phyloP scores from a whole-genome alignment of 768 basidiomycete genomes.

The Trametes sanguinea region DNA sequence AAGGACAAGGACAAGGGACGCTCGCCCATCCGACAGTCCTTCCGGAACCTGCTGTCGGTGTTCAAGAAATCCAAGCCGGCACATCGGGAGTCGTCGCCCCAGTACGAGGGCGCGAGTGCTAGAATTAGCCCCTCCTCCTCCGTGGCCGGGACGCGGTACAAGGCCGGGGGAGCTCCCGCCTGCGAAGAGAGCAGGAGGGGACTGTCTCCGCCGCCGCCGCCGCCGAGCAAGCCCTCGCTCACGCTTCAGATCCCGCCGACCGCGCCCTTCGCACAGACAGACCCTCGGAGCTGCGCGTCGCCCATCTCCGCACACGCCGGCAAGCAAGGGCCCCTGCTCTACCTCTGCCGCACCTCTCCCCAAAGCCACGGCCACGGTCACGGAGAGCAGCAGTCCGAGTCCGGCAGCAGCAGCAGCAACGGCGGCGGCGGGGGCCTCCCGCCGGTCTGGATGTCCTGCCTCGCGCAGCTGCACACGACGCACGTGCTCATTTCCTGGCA shows the following conservation, averaged over 20 bases:
- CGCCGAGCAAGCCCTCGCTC: constrained; percentile 4
- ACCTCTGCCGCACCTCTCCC: constrained; percentile 42
- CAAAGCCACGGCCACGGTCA: constrained; percentile 2
- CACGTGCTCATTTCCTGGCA: constrained; percentile 53
- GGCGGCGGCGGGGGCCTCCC: constrained; percentile 23
- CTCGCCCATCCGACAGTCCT: constrained; percentile 63
- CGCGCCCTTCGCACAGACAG: not conserved
- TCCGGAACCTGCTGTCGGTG: constrained; percentile 62
- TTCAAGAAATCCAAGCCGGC: constrained; percentile 50
- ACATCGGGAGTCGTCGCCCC: constrained; percentile 11
- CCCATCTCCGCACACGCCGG: constrained; percentile 22
- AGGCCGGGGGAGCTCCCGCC: not conserved
- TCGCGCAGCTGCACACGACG: constrained; percentile 37
- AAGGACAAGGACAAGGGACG: constrained; percentile 43
- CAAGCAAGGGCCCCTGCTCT: constrained; percentile 46
- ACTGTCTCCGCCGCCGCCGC: not conserved
- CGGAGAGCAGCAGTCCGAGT: too few species aligned
- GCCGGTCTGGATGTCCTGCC: constrained; percentile 55
- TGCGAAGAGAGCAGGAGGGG: not conserved
- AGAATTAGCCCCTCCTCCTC: not conserved
- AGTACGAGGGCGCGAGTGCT: not conserved
- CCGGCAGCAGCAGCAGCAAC: constrained; percentile 14
- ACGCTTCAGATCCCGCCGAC: constrained; percentile 11
- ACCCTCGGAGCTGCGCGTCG: constrained; percentile 29
- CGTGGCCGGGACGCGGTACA: constrained; percentile 6